These are phyloP conservation scores for Solanum paucissectum DNA, from an alignment of 257 asterid species.

Conservation along the genomic window DNA sequence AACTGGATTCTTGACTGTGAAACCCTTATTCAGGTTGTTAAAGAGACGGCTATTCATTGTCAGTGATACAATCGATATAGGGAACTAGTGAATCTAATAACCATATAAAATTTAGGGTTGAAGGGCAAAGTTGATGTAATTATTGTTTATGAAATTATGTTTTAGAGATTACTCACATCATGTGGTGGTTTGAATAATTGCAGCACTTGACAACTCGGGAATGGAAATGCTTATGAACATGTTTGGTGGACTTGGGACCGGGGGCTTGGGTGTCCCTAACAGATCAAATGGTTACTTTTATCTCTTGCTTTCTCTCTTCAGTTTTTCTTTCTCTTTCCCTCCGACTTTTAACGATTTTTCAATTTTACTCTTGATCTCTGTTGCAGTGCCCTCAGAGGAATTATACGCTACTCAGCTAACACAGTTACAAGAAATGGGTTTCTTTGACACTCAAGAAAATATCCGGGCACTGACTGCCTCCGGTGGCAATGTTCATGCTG, in stretches of 20 bases:
- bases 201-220: slow-evolving; percentile 14
- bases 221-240: slow-evolving; percentile 37
- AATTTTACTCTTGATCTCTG: not conserved
- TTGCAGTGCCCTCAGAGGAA: slow-evolving; percentile 41
- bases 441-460: slow-evolving; percentile 42
- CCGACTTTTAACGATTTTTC: not conserved
- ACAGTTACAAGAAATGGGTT: slow-evolving; percentile 48
- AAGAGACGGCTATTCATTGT: not conserved
- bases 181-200: not conserved
- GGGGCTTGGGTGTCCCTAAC: slow-evolving; percentile 22
- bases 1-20: not conserved
- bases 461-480: slow-evolving; percentile 33
- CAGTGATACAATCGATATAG: not conserved
- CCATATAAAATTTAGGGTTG: not conserved
- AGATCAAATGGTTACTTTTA: slow-evolving; percentile 23
- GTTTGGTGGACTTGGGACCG: slow-evolving; percentile 41
- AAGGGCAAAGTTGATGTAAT: not conserved
- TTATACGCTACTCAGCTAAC: slow-evolving; percentile 32
- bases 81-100: not conserved
- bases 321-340: not conserved
- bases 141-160: not conserved
- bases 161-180: not conserved
- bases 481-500: slow-evolving; percentile 45
- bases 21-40: not conserved
- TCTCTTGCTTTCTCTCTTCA: not conserved